Percentiles rank a stretch among this genome's conserved stretches.
Conservation (phyloP, 2,329 filamentous ascomycete genomes). For the Exophiala dermatitidis region DNA sequence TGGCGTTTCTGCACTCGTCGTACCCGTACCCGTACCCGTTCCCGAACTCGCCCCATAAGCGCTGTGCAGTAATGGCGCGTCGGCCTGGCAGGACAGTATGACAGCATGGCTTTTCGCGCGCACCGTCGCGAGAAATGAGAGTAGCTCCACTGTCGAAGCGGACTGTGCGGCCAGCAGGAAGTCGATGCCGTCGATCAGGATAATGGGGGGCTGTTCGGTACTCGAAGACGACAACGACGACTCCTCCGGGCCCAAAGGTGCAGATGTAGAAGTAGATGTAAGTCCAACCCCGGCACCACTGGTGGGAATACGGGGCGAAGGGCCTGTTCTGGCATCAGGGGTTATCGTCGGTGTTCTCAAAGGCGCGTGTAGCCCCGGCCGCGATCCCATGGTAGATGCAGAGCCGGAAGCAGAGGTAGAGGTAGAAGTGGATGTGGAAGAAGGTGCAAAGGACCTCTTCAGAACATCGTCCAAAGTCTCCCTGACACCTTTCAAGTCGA, state of each 20-base stretch:
- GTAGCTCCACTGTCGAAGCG: conserved; percentile 6
- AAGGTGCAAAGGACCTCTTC: conserved; percentile 1
- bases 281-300: too few relatives aligned
- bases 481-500: conserved; percentile 15
- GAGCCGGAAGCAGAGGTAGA: not conserved
- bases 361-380: too few relatives aligned
- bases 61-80: conserved; percentile 60
- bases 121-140: conserved; percentile 15
- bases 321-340: not conserved
- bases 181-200: conserved; percentile 25
- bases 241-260: too few relatives aligned
- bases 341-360: not conserved
- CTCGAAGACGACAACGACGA: not conserved
- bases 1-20: conserved; percentile 41
- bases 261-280: too few relatives aligned
- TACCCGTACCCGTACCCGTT: conserved; percentile 33
- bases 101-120: conserved; percentile 39
- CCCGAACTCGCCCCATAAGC: conserved; percentile 28
- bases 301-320: conserved; percentile 1
- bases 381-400: not conserved
- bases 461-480: conserved; percentile 6
- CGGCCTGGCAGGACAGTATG: conserved; percentile 63
- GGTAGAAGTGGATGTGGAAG: conserved; percentile 2
- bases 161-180: conserved; percentile 23
- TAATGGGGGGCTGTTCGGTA: conserved; percentile 6